Base-by-base conservation (phyloP, 1,284 basidiomycete genomes). In the Ceratobasidium theobromae region DNA sequence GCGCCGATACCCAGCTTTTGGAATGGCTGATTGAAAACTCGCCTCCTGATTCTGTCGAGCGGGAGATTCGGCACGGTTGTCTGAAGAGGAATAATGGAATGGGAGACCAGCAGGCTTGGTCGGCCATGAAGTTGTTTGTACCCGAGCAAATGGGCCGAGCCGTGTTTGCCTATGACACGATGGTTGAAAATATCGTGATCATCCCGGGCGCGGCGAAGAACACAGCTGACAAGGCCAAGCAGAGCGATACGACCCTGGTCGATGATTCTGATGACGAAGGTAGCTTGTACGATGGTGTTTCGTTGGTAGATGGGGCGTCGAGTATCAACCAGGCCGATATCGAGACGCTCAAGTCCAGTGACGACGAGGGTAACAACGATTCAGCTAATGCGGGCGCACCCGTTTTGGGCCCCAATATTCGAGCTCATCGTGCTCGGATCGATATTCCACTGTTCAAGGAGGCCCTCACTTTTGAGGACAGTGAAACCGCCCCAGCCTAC, bases 261-360 rank as follows among this genome's bases (percentile, higher is more conserved):
- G 45, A 25, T 18, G 16, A 30, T 12, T 2, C 46, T 14, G 55
- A 60, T 18, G 54, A 58, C 25, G 41, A 58, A 32, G 55, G 55
- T 9, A 60, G 55, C 23, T 32, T 60, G 16, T 60, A 60, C 45
- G 55, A 60, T 25, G 55, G 49, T 49, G 18, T 60, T 5, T 60
- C 55, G 43, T 12, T 60, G 2, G 38, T 60, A 3, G 54, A 57
- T 18, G 54, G n/a, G 14, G 23, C 38, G 40, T 43, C 41, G 40
- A 43, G 41, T 18, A 8, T 57, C 16, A 38, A 60, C 55, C 55
- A 60, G 45, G 55, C 55, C 43, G 55, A 60, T 38, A 60, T 60
- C 32, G 55, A 60, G 23, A 60, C 55, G 4, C 55, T 60, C 55
- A 60, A 60, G 30, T 60, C 55, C 28, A 48, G 43, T 21, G 27